Base-by-base conservation (phyloP, 371 early-diverging fungal species). In the Mortierella sp. region DNA sequence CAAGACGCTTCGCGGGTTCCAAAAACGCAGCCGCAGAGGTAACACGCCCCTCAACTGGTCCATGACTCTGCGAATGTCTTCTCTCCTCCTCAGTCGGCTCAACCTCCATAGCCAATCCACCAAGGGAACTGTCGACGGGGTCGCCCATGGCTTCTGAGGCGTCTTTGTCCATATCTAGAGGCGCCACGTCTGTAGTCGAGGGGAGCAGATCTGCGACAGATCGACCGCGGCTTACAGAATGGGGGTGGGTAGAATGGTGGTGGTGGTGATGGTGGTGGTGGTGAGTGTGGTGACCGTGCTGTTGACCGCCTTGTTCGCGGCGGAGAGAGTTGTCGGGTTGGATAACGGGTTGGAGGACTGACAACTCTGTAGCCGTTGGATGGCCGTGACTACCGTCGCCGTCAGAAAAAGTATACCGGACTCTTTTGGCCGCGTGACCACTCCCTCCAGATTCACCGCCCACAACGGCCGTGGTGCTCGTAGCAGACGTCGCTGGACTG, bases 271-370 rank as follows among this genome's bases (percentile, higher is more conserved):
- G 72, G 32, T n/a, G 3, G 21, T 32, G 72, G 72, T 72, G 70
- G 41, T 68, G 75, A 0, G 29, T 35, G 49, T 44, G 76, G 18
- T 70, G 70, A 35, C 43, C 49, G 48, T 65, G 71, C 14, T 38
- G 75, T 12, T 41, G 65, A 18, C 68, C 49, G 0, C 48, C 60
- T 32, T 21, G 11, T 49, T 60, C 44, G 32, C 63, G 63, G 29
- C 56, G 60, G 60, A 51, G 51, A 18, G 21, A 21, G 51, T n/a
- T 68, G 54, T 63, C 65, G 27, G 84, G 84, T 32, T 77, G 78
- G 63, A 84, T 80, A 35, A 84, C 44, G 5, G 84, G 81, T 18
- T 84, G 70, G 35, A 84, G 80, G 49, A 75, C 81, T 11, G 84
- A 74, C 32, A 70, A 70, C 21, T 84, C 84, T 10, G 81, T 70